These are phyloP conservation scores for Zygoascus hellenicus DNA, from an alignment of 1,139 yeast species.

Conservation along the genomic window DNA sequence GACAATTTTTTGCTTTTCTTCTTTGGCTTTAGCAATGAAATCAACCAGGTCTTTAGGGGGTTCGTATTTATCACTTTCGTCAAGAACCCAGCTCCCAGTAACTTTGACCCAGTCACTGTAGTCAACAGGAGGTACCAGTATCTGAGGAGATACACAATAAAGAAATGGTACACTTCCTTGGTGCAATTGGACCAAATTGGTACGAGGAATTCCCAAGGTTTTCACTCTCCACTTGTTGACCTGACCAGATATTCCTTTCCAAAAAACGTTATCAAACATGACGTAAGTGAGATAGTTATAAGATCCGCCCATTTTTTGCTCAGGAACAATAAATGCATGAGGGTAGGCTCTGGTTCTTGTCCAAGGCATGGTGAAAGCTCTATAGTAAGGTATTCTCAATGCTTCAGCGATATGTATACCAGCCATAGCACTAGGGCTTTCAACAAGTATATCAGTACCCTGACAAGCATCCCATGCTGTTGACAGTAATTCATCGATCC, in stretches of 20 bases:
- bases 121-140: slow-evolving; percentile 89
- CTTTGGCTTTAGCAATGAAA: slow-evolving; percentile 60
- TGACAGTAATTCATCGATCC: slow-evolving; percentile 68
- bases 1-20: slow-evolving; percentile 61
- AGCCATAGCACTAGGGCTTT: slow-evolving; percentile 93
- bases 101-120: slow-evolving; percentile 92
- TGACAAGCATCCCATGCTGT: slow-evolving; percentile 85
- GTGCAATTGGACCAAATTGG: slow-evolving; percentile 63
- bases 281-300: slow-evolving; percentile 90
- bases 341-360: slow-evolving; percentile 92
- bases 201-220: slow-evolving; percentile 56
- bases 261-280: slow-evolving; percentile 83
- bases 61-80: slow-evolving; percentile 50
- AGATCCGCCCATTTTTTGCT: slow-evolving; percentile 85
- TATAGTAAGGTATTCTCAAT: slow-evolving; percentile 75
- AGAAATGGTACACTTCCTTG: slow-evolving; percentile 81
- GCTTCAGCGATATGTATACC: slow-evolving; percentile 96
- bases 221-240: slow-evolving; percentile 83
- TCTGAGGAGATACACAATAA: slow-evolving; percentile 81
- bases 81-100: slow-evolving; percentile 93
- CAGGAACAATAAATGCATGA: slow-evolving; percentile 93
- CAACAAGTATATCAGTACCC: slow-evolving; percentile 76
- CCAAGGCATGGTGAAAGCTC: slow-evolving; percentile 99
- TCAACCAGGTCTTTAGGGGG: slow-evolving; percentile 58
- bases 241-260: slow-evolving; percentile 91